Evolutionary conservation across 2,329 filamentous ascomycete genomes (phyloP).

Genomic region (Fusarium praegraminearum): DNA sequence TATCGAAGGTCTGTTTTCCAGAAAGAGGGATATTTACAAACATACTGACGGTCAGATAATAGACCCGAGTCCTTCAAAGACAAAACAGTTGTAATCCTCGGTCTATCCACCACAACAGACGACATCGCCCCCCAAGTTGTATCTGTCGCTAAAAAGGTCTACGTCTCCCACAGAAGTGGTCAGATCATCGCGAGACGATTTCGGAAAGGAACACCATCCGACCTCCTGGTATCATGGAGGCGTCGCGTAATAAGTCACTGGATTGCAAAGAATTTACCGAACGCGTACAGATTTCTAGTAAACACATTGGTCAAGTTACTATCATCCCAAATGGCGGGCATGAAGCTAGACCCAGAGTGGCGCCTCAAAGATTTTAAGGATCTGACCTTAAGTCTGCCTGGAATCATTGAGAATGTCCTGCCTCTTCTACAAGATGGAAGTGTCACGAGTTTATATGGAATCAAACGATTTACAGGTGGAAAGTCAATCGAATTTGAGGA

Average conservation of each 20-base stretch:
- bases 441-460: slow-evolving; percentile 21
- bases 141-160: slow-evolving; percentile 15
- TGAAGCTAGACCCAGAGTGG: slow-evolving; percentile 20
- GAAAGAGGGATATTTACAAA: fast-evolving
- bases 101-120: slow-evolving; percentile 15
- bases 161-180: slow-evolving; percentile 24
- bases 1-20: slow-evolving; percentile 8
- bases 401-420: slow-evolving; percentile 18
- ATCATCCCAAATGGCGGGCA: neutral
- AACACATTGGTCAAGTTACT: slow-evolving; percentile 10
- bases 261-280: slow-evolving; percentile 14
- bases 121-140: slow-evolving; percentile 15
- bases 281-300: neutral
- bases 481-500: slow-evolving; percentile 32
- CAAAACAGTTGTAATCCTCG: slow-evolving; percentile 23
- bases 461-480: slow-evolving; percentile 13
- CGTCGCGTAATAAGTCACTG: slow-evolving; percentile 22
- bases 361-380: slow-evolving; percentile 14
- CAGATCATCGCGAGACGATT: slow-evolving; percentile 19
- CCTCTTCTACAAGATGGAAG: slow-evolving; percentile 13
- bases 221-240: slow-evolving; percentile 20
- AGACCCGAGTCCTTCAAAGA: slow-evolving; percentile 4
- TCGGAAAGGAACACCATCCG: slow-evolving; percentile 16
- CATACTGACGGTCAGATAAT: neutral
- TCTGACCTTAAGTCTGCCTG: slow-evolving; percentile 10